Evolutionary conservation across 2,329 filamentous ascomycete genomes (phyloP).

Genomic region (Cyphellophora attinorum): DNA sequence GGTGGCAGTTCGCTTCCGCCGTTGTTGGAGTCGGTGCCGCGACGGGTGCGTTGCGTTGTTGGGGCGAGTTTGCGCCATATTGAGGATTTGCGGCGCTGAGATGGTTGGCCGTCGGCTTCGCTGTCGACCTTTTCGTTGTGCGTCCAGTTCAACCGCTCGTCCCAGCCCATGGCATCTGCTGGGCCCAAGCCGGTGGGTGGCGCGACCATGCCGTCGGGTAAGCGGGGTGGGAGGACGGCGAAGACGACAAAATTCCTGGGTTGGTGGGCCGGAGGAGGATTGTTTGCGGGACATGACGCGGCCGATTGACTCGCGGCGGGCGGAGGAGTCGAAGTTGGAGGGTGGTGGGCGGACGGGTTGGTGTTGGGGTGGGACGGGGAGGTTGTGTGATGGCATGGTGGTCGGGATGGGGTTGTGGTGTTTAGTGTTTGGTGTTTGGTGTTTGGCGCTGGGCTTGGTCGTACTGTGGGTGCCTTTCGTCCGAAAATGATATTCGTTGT

Average conservation of each 20-base stretch:
- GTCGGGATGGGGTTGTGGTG: too few species aligned
- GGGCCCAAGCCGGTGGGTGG: slow-evolving; percentile 11
- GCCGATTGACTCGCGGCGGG: slow-evolving; percentile 10
- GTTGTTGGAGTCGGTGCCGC: slow-evolving; percentile 3
- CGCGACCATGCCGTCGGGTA: slow-evolving; percentile 6
- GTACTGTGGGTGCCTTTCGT: too few species aligned
- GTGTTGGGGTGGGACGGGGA: too few species aligned
- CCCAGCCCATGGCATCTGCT: slow-evolving; percentile 6
- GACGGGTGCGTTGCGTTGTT: slow-evolving; percentile 10
- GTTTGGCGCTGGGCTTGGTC: too few species aligned
- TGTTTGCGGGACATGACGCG: slow-evolving; percentile 6
- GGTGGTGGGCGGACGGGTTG: too few species aligned
- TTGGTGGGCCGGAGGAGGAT: slow-evolving; percentile 8
- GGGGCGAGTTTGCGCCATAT: slow-evolving; percentile 10
- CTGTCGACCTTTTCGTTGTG: slow-evolving; percentile 7
- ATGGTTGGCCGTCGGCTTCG: slow-evolving; percentile 2
- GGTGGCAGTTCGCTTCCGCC: slow-evolving; percentile 12
- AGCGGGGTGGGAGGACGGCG: slow-evolving; percentile 13
- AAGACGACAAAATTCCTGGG: slow-evolving; percentile 10
- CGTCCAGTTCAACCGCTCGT: slow-evolving; percentile 12
- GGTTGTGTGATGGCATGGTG: too few species aligned
- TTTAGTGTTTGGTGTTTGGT: too few species aligned
- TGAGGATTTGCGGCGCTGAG: slow-evolving; percentile 7
- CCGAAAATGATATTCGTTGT: too few species aligned
- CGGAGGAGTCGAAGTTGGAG: too few species aligned